Conservation (phyloP, 208 protist genomes). For the Chromosphaera perkinsii region DNA sequence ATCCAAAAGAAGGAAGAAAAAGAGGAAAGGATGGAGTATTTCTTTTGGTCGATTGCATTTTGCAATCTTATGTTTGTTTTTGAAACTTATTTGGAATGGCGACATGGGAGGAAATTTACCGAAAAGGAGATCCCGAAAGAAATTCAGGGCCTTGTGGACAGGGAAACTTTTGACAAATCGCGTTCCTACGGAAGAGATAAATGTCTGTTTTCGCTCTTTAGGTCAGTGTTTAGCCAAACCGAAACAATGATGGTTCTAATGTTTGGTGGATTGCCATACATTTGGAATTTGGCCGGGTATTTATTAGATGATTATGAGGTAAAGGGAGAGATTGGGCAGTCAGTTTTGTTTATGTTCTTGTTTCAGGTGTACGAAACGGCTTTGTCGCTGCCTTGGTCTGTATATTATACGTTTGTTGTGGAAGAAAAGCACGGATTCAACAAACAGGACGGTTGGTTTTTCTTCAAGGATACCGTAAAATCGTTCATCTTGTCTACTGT, state of each 20-base stretch:
- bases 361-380: conserved; percentile 47
- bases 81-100: conserved; percentile 8
- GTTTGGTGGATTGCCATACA: neutral
- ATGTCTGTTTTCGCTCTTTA: neutral
- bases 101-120: conserved; percentile 5
- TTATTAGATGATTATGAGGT: conserved; percentile 17
- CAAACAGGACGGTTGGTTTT: conserved; percentile 60
- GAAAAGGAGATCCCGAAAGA: conserved; percentile 1
- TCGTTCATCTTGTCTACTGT: conserved; percentile 49
- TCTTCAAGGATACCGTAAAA: conserved; percentile 64
- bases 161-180: conserved; percentile 15
- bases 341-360: conserved; percentile 46
- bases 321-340: conserved; percentile 48
- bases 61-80: conserved; percentile 9
- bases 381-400: conserved; percentile 59
- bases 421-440: conserved; percentile 76
- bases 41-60: too few relatives aligned
- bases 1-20: too few relatives aligned
- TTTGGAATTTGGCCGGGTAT: neutral
- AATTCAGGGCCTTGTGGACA: neutral
- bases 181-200: conserved; percentile 6
- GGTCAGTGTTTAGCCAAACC: neutral
- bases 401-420: conserved; percentile 71
- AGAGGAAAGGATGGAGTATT: too few relatives aligned
- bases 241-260: conserved; percentile 1